Conservation (phyloP, 106 monocot species). For the Triglochin maritima region DNA sequence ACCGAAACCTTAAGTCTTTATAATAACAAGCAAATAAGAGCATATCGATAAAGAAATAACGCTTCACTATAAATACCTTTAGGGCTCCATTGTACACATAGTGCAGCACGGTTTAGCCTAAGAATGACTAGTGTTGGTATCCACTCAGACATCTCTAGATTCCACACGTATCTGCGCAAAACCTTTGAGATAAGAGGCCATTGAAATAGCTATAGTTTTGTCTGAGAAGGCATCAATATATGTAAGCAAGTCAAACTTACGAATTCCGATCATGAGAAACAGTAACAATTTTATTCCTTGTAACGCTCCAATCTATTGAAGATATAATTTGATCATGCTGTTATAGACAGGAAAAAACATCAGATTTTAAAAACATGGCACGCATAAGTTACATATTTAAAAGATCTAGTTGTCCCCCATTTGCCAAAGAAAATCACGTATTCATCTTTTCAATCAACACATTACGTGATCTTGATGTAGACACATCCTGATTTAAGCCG, state of each 20-base stretch:
- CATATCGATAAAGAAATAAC: neutral
- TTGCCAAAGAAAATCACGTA: no score
- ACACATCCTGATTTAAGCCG: no score
- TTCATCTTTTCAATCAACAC: no score
- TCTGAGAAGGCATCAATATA: neutral
- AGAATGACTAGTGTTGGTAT: constrained; percentile 94
- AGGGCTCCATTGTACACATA: constrained; percentile 98
- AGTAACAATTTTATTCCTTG: constrained; percentile 87
- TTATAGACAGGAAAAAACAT: constrained; percentile 3
- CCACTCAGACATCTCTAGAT: constrained; percentile 79
- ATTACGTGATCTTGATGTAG: no score
- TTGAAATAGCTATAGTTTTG: neutral
- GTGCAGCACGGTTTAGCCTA: constrained; percentile 90
- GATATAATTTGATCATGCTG: constrained; percentile 98
- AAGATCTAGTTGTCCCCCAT: no score
- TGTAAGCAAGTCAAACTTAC: constrained; percentile 33
- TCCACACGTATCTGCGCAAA: constrained; percentile 88
- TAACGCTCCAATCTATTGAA: constrained; percentile 85
- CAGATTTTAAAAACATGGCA: neutral
- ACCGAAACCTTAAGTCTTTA: neutral
- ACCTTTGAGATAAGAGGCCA: neutral
- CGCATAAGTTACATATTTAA: neutral
- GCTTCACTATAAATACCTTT: constrained; percentile 39
- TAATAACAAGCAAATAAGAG: neutral
- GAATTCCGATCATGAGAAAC: constrained; percentile 98